Evolutionary conservation across 805 yeast genomes (phyloP).

Genomic region (Candida methanosorbosa): DNA sequence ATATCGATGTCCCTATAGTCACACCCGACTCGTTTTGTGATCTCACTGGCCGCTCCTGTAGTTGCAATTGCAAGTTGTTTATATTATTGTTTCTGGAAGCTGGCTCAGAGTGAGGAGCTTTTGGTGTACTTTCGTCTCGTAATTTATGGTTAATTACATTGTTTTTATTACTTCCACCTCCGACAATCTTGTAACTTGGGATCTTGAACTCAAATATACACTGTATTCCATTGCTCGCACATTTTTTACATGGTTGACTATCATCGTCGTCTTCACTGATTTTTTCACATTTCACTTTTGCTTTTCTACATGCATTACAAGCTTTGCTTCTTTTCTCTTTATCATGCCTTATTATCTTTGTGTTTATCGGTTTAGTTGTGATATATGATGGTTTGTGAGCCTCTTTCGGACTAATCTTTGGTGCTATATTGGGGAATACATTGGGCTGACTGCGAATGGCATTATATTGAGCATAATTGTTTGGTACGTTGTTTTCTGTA

Average conservation of each 20-base stretch:
- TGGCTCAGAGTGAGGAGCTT: too few relatives aligned
- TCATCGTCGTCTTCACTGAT: conserved; percentile 17
- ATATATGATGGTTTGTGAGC: too few relatives aligned
- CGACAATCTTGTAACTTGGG: conserved; percentile 31
- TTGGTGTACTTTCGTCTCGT: too few relatives aligned
- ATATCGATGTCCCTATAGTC: background rate
- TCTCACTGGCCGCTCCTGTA: too few relatives aligned
- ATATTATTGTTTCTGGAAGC: too few relatives aligned
- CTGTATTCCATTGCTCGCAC: conserved; percentile 39
- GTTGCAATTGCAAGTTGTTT: too few relatives aligned
- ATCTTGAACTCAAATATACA: conserved; percentile 52
- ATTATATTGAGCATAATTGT: too few relatives aligned
- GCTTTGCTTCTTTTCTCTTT: conserved; percentile 37
- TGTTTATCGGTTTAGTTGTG: background rate
- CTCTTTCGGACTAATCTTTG: too few relatives aligned
- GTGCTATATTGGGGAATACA: too few relatives aligned
- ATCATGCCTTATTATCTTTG: conserved; percentile 2
- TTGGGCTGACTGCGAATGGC: too few relatives aligned
- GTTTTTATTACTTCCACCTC: conserved; percentile 10
- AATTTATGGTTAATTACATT: conserved; percentile 1
- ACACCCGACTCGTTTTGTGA: too few relatives aligned
- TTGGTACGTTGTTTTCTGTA: too few relatives aligned
- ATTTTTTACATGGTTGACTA: conserved; percentile 48
- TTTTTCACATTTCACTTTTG: conserved; percentile 57
- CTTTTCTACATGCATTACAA: conserved; percentile 51